Evolutionary conservation across 768 basidiomycete genomes (phyloP), one percentile per base, ranked within the genome.

Genomic region (Suillus alpinus): DNA sequence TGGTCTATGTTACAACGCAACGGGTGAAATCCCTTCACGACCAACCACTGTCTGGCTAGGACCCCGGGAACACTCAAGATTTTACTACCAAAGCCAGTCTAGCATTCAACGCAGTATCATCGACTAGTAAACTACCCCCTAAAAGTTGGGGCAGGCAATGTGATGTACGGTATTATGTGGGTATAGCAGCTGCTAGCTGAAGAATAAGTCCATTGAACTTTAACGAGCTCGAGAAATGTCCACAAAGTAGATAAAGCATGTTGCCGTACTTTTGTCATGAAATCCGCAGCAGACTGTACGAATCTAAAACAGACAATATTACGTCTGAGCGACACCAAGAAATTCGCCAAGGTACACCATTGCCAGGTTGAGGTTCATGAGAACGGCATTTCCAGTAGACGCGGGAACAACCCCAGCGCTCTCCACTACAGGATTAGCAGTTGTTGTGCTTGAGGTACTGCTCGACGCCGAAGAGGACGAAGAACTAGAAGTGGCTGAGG

Each of bases 391-490:
- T 29, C 59, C 34, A 13, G 50, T 29, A 1, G 53, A 59, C 1
- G 23, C 53, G 32, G 68, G 31, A 32, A 59, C 44, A 26, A 50
- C 34, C n/a, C 66, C 68, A 3, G 59, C 51, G 37, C 67, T 63
- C 59, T 43, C 64, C 7, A 47, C 55, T 8, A 61, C 62, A 44
- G 31, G 10, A 32, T 57, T 8, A 23, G 61, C 53, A 43, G 73
- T 53, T 55, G 67, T 59, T 23, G 64, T 66, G n/a, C 67, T 70
- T 6, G 77, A 66, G 9, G 59, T 62, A 49, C 61, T 63, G 26
- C 57, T 32, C 32, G 44, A 49, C 5, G 37, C 0, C 18, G 40
- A 40, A 29, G 62, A 50, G 6, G 12, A 26, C 31, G 55, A 49
- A n/a, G 60, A 57, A 31, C 43, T 47, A 44, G 40, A 40, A 14